phyloP scores from a whole-genome alignment of 2,329 filamentous ascomycete species.

The Cladobotryum mycophilum region DNA sequence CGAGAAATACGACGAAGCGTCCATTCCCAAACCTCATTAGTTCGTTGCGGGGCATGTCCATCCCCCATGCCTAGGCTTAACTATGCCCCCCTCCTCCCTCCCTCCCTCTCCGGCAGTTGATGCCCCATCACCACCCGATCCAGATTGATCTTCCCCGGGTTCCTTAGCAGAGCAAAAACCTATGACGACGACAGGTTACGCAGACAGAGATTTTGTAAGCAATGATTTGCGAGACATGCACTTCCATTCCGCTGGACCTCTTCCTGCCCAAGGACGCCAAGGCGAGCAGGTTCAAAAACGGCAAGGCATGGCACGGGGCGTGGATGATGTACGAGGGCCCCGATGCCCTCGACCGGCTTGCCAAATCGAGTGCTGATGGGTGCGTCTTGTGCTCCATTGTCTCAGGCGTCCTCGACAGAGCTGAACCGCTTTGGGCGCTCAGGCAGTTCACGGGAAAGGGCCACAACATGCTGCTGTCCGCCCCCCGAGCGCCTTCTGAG shows the following conservation, averaged over 20 bases:
- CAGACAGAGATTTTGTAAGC: not conserved
- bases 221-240: not conserved
- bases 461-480: not conserved
- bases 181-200: not conserved
- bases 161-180: no score
- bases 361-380: not conserved
- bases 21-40: not conserved
- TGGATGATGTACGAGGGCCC: not conserved
- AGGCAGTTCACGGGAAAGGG: not conserved
- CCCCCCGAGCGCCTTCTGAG: not conserved
- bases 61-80: not conserved
- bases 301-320: not conserved
- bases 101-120: not conserved
- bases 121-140: no score
- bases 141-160: no score
- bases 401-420: not conserved
- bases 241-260: not conserved
- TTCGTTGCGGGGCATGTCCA: not conserved
- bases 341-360: not conserved
- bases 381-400: not conserved
- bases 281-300: conserved; percentile 1
- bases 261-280: not conserved
- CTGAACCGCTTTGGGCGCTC: not conserved
- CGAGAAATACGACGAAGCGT: not conserved
- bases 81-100: not conserved